Evolutionary conservation across 805 yeast species (phyloP), one percentile per base, ranked within the genome.

Genomic region (Kazachstania taianensis): DNA sequence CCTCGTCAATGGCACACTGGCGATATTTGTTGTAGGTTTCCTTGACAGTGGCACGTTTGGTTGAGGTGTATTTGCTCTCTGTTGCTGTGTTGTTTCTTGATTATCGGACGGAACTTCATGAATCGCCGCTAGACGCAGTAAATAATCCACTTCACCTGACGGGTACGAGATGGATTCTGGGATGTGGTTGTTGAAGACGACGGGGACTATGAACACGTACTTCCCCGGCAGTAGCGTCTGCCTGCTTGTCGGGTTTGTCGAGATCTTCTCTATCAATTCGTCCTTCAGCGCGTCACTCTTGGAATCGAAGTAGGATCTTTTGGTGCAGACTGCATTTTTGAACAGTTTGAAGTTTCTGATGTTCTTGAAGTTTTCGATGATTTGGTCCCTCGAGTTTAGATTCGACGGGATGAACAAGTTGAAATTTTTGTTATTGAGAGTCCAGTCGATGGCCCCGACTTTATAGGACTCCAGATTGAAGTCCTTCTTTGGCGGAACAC

Each of bases 141-240:
- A 36, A 34, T 52, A 47, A 30, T 42, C 45, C 16, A 54, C 50
- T 29, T 50, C 41, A 10, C 53, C 70, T 46, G 41, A 65, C 40
- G 44, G 72, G 50, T 33, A 55, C 38, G 37, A 64, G 26, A 35
- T 62, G 3, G 46, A 32, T 30, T 39, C 83, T 0, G 89, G 82
- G 2, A 78, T 69, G 38, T 66, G 68, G 18, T 72, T 65, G 0
- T 84, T 80, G 35, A 79, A 68, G 5, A 73, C 55, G 0, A 76
- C 61, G 0, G 92, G 89, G 5, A 81, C 53, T 14, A 78, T 52
- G 48, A 78, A 81, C 2, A 81, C 69, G 49, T 81, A 81, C 44
- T 77, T 71, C 16, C 94, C 94, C 1, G 87, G 73, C 42, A 69
- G 69, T 42, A 55, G 54, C 12, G 28, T 20, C 10, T 24, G 38